phyloP scores from a whole-genome alignment of 2,329 filamentous ascomycete genomes.

The Alternaria alternata region DNA sequence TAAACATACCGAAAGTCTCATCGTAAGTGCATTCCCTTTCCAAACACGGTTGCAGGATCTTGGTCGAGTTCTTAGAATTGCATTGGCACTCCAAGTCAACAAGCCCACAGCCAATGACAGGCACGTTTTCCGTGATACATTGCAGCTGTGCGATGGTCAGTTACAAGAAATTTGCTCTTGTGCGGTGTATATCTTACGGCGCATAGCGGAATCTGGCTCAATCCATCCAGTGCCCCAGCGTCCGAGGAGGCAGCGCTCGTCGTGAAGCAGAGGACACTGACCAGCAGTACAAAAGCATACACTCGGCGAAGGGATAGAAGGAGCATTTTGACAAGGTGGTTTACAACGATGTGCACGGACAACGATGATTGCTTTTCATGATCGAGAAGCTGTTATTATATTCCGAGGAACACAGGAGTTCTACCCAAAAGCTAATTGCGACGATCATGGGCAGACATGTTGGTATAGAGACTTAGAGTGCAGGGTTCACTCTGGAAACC shows the following conservation, averaged over 20 bases:
- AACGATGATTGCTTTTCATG: not conserved
- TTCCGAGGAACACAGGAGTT: not conserved
- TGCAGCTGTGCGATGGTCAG: constrained; percentile 2
- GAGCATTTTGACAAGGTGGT: not conserved
- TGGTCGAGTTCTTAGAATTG: constrained; percentile 14
- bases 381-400: not conserved
- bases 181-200: not conserved
- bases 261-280: not conserved
- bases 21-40: constrained; percentile 5
- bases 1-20: constrained; percentile 2
- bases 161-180: not conserved
- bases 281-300: not conserved
- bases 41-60: constrained; percentile 10
- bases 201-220: constrained; percentile 1
- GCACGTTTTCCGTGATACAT: constrained; percentile 7
- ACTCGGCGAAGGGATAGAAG: not conserved
- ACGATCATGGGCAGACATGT: not conserved
- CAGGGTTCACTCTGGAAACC: not conserved
- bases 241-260: not conserved
- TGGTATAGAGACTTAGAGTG: not conserved
- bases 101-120: constrained; percentile 6
- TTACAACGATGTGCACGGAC: not conserved
- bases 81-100: constrained; percentile 11
- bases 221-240: not conserved
- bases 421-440: not conserved